Percentiles rank a stretch among this genome's conserved stretches.
These are phyloP conservation scores for Blastobotrys petasosporus DNA, from an alignment of 1,139 yeast genomes.

Conservation along the genomic window DNA sequence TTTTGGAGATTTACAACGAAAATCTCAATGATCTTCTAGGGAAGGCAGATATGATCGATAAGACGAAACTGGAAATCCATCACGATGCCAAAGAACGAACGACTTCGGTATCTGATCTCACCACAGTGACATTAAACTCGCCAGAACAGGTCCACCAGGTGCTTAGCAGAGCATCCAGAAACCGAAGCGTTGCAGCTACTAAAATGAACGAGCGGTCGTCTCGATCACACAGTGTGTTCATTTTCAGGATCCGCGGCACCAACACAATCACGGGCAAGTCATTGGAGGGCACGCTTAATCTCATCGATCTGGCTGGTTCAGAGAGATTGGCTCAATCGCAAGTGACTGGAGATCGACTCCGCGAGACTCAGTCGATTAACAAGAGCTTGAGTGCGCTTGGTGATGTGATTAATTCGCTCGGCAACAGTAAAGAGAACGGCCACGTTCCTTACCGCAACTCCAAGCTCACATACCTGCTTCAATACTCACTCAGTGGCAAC, in stretches of 20 bases:
- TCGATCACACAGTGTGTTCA: constrained; percentile 68
- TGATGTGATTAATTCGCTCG: constrained; percentile 79
- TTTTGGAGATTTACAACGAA: constrained; percentile 87
- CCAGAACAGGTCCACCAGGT: constrained; percentile 47
- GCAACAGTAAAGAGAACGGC: constrained; percentile 28
- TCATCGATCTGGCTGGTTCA: constrained; percentile 83
- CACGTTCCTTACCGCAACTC: constrained; percentile 57
- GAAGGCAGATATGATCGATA: constrained; percentile 28
- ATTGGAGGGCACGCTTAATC: constrained; percentile 59
- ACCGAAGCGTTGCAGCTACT: constrained; percentile 73
- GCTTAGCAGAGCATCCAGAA: constrained; percentile 50
- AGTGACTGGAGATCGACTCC: constrained; percentile 71
- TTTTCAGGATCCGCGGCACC: constrained; percentile 52
- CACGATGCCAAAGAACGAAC: constrained; percentile 52
- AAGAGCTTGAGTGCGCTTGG: constrained; percentile 84
- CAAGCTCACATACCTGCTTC: constrained; percentile 69
- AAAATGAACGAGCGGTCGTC: constrained; percentile 74
- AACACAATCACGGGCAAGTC: constrained; percentile 46
- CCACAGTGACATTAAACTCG: constrained; percentile 44
- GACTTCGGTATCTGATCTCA: constrained; percentile 59
- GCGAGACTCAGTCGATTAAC: constrained; percentile 87
- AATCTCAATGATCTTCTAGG: constrained; percentile 61
- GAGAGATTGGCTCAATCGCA: constrained; percentile 68
- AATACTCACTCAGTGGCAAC: constrained; percentile 76
- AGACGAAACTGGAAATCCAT: constrained; percentile 58